phyloP scores from a whole-genome alignment of 1,284 basidiomycete species.

The Trametes pubescens region DNA sequence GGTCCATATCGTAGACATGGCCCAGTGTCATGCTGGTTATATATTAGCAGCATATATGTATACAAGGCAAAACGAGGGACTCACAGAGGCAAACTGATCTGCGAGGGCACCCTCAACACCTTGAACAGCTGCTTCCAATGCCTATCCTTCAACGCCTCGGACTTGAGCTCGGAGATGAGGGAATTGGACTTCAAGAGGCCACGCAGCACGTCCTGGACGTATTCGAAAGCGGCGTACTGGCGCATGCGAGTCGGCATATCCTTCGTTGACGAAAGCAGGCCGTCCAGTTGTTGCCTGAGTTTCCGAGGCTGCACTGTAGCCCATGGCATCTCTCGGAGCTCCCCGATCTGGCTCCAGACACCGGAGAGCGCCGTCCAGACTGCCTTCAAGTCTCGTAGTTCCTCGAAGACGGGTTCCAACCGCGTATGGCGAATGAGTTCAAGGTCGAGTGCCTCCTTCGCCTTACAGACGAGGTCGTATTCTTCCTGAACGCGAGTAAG shows the following conservation, averaged over 20 bases:
- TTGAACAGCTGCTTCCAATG: conserved; percentile 99
- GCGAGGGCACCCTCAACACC: conserved; percentile 74
- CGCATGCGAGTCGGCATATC: conserved; percentile 99
- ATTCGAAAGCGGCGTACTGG: conserved; percentile 99
- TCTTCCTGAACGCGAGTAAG: conserved; percentile 91
- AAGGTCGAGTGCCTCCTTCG: conserved; percentile 96
- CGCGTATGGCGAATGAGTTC: conserved; percentile 92
- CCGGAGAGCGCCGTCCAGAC: conserved; percentile 99
- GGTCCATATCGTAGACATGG: conserved; percentile 96
- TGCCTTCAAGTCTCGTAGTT: conserved; percentile 94
- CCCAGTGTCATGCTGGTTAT: conserved; percentile 88
- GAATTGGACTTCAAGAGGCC: conserved; percentile 90
- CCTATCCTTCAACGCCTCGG: conserved; percentile 95
- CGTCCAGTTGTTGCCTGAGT: conserved; percentile 93
- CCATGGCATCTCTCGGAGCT: conserved; percentile 92
- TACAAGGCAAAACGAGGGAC: conserved; percentile 39
- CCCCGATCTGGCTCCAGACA: conserved; percentile 93
- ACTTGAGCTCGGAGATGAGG: conserved; percentile 92
- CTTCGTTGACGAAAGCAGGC: conserved; percentile 88
- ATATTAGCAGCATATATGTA: not conserved
- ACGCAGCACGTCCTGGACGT: conserved; percentile 92
- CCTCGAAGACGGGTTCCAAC: conserved; percentile 93
- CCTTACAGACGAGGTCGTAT: conserved; percentile 92
- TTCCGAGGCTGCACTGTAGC: conserved; percentile 94
- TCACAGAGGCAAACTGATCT: conserved; percentile 74